Evolutionary conservation across 2,329 filamentous ascomycete species (phyloP).

Genomic region (Tricladium varicosporioides): DNA sequence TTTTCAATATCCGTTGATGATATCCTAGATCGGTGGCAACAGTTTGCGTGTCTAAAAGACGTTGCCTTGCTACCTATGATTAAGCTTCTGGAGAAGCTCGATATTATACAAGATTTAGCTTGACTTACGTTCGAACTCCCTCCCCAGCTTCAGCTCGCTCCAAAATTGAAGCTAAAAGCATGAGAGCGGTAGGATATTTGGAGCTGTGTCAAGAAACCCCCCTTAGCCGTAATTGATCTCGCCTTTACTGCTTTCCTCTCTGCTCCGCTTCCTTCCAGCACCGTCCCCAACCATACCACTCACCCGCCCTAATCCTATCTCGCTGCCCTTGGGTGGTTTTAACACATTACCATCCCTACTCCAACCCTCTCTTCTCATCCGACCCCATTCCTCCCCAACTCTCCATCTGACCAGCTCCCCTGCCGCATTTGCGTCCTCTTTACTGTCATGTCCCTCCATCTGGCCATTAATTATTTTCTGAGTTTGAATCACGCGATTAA

Average conservation of each 20-base stretch:
- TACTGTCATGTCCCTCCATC: constrained; percentile 76
- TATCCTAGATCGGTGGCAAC: no score
- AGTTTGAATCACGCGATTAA: constrained; percentile 64
- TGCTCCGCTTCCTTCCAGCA: constrained; percentile 17
- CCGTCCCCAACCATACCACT: constrained; percentile 1
- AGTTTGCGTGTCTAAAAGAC: no score
- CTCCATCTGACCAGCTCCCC: constrained; percentile 79
- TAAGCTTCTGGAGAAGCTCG: no score
- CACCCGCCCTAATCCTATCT: background rate
- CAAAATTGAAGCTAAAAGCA: no score
- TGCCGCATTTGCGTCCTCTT: constrained; percentile 85
- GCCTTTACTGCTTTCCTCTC: constrained; percentile 11
- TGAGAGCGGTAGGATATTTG: no score
- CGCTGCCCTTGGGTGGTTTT: constrained; percentile 11
- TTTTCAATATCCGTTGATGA: background rate
- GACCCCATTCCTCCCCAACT: constrained; percentile 68
- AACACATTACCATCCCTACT: constrained; percentile 48
- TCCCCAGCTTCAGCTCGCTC: no score
- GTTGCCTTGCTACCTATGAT: no score
- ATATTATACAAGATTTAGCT: no score
- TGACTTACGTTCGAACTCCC: no score
- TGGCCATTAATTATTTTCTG: constrained; percentile 57
- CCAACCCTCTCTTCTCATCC: constrained; percentile 68
- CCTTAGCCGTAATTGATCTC: constrained; percentile 3
- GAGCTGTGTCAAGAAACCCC: no score